Evolutionary conservation across 225 moss, liverwort and hornwort genomes (phyloP).

Genomic region (Polytrichum formosum): DNA sequence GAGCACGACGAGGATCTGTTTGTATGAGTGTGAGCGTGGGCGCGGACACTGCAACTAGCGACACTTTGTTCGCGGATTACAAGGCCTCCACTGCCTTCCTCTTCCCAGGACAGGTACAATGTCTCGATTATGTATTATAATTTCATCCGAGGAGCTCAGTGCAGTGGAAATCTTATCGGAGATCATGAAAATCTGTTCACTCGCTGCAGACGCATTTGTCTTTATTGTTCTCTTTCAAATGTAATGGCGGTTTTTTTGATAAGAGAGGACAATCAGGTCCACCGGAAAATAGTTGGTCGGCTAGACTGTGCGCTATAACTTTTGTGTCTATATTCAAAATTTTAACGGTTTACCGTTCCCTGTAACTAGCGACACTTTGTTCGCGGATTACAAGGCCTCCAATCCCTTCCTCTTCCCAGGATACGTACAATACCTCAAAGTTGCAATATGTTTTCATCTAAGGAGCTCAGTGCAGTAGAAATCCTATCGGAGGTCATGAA

Average conservation of each 20-base stretch:
- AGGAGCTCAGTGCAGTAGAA: no score
- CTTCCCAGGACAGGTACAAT: conserved; percentile 80
- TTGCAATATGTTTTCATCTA: no score
- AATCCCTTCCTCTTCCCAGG: conserved; percentile 91
- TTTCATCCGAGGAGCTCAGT: no score
- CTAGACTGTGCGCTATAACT: no score
- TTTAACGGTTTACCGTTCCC: neutral
- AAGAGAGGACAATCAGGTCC: no score
- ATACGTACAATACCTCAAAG: conserved; percentile 35
- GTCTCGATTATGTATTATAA: neutral
- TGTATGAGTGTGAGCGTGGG: conserved; percentile 64
- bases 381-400: conserved; percentile 72
- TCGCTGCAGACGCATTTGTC: no score
- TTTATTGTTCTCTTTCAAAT: no score
- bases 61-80: conserved; percentile 68
- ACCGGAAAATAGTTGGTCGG: no score
- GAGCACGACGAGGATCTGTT: conserved; percentile 30
- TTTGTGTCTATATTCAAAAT: no score
- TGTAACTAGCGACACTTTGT: conserved; percentile 47
- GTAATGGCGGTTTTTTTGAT: no score
- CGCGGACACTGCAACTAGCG: conserved; percentile 44
- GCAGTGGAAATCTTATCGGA: no score
- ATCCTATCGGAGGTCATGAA: neutral
- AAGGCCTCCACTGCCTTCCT: conserved; percentile 80
- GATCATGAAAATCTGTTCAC: no score